Conservation (phyloP, 352 stramenopile genomes). For the Globisporangium irregulare region DNA sequence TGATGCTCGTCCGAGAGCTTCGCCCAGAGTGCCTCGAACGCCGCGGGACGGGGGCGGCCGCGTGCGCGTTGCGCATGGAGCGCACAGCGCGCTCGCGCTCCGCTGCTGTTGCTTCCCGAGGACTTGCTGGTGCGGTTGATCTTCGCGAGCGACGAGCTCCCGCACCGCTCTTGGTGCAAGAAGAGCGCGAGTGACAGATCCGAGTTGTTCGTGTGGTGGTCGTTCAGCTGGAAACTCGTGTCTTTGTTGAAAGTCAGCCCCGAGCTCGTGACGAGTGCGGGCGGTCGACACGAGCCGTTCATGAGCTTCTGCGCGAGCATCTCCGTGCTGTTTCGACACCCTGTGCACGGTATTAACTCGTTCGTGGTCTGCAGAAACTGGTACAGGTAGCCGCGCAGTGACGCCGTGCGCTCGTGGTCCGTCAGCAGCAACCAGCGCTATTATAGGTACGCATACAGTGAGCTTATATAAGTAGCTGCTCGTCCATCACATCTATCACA, state of each 20-base stretch:
- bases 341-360: conserved; percentile 71
- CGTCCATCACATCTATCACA: not conserved
- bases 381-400: conserved; percentile 54
- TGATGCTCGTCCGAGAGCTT: conserved; percentile 79
- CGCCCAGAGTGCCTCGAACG: conserved; percentile 77
- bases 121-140: conserved; percentile 30
- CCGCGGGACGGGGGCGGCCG: conserved; percentile 60
- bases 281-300: conserved; percentile 30
- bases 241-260: conserved; percentile 59
- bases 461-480: not conserved
- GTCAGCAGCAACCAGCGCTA: conserved; percentile 81
- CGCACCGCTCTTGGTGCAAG: conserved; percentile 73
- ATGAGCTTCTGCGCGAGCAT: conserved; percentile 70
- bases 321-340: conserved; percentile 78
- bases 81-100: conserved; percentile 58
- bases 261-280: conserved; percentile 46
- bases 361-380: conserved; percentile 74
- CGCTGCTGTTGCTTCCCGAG: conserved; percentile 22
- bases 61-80: conserved; percentile 77
- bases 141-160: conserved; percentile 52
- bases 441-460: not conserved
- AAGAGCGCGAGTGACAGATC: conserved; percentile 75
- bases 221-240: conserved; percentile 61
- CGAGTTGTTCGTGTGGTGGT: conserved; percentile 60
- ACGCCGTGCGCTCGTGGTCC: conserved; percentile 65